Evolutionary conservation across 352 stramenopile species (phyloP).

Genomic region (Phytophthora meadii): DNA sequence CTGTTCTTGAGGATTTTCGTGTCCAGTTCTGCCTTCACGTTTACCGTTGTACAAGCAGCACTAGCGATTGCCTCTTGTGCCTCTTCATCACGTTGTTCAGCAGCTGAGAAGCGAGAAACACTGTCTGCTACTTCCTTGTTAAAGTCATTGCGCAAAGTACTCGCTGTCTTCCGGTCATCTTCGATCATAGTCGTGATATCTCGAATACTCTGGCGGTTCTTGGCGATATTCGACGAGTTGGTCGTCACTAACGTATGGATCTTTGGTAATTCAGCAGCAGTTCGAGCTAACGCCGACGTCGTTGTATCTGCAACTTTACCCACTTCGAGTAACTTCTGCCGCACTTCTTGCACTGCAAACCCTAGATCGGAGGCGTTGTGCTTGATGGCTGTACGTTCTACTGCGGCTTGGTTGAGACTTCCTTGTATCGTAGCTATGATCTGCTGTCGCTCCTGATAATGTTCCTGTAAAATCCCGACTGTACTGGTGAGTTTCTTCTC

Average conservation of each 20-base stretch:
- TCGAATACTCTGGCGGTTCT: constrained; percentile 46
- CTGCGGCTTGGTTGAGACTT: constrained; percentile 36
- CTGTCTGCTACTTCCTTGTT: constrained; percentile 43
- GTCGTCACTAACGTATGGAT: constrained; percentile 48
- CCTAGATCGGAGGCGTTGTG: constrained; percentile 40
- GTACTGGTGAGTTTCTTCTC: constrained; percentile 58
- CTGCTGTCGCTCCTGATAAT: constrained; percentile 52
- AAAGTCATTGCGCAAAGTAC: constrained; percentile 29
- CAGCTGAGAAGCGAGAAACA: constrained; percentile 32
- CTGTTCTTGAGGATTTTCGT: constrained; percentile 53
- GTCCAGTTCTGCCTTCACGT: constrained; percentile 46
- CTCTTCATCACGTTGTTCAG: constrained; percentile 34
- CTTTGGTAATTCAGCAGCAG: constrained; percentile 59
- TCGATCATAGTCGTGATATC: constrained; percentile 43
- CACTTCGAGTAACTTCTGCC: constrained; percentile 59
- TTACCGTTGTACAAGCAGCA: constrained; percentile 29
- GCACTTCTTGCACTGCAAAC: constrained; percentile 53
- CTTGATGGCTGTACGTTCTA: constrained; percentile 53
- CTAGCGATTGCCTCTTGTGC: constrained; percentile 40
- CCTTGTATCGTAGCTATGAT: constrained; percentile 35
- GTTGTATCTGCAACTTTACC: constrained; percentile 48
- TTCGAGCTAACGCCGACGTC: constrained; percentile 48
- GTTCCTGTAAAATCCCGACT: constrained; percentile 44
- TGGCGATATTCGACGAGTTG: constrained; percentile 50
- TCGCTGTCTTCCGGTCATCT: constrained; percentile 39